Percentiles rank a stretch among this genome's conserved stretches.
Conservation (phyloP, 352 stramenopile genomes). For the Globisporangium perplexum region DNA sequence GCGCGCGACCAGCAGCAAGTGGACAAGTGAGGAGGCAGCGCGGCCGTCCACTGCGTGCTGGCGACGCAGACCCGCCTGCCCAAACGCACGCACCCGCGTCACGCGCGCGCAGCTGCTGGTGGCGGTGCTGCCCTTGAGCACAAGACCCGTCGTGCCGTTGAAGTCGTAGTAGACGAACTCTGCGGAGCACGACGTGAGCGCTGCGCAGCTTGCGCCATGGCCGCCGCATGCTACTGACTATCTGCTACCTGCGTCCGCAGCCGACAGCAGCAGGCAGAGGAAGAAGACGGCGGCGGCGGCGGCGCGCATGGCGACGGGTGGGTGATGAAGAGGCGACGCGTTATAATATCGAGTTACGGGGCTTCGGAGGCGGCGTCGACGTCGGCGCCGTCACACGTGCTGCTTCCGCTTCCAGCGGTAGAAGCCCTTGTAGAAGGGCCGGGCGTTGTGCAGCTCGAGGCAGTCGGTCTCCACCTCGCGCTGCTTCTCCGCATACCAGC, state of each 20-base stretch:
- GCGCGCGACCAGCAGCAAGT: neutral
- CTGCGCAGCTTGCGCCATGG: too few species aligned
- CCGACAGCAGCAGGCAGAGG: neutral
- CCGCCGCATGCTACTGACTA: too few species aligned
- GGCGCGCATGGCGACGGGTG: too few species aligned
- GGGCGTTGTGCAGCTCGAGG: conserved; percentile 27
- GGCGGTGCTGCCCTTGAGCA: conserved; percentile 71
- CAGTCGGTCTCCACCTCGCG: conserved; percentile 41
- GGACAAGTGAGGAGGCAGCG: too few species aligned
- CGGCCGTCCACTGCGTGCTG: too few species aligned
- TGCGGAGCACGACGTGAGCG: conserved; percentile 3
- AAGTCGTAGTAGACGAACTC: conserved; percentile 90
- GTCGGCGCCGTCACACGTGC: too few species aligned
- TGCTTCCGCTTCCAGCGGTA: conserved; percentile 13
- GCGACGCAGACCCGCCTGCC: too few species aligned
- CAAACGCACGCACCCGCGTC: conserved; percentile 23
- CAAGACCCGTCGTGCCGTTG: conserved; percentile 70
- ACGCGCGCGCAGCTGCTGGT: conserved; percentile 68
- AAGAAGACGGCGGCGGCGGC: too few species aligned
- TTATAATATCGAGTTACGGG: too few species aligned
- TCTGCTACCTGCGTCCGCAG: neutral
- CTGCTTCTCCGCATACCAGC: conserved; percentile 43
- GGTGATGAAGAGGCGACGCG: too few species aligned
- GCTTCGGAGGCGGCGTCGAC: too few species aligned
- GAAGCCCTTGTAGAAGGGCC: conserved; percentile 17